Base-by-base conservation (phyloP, 2,329 filamentous ascomycete genomes). In the Fusarium tupiense region DNA sequence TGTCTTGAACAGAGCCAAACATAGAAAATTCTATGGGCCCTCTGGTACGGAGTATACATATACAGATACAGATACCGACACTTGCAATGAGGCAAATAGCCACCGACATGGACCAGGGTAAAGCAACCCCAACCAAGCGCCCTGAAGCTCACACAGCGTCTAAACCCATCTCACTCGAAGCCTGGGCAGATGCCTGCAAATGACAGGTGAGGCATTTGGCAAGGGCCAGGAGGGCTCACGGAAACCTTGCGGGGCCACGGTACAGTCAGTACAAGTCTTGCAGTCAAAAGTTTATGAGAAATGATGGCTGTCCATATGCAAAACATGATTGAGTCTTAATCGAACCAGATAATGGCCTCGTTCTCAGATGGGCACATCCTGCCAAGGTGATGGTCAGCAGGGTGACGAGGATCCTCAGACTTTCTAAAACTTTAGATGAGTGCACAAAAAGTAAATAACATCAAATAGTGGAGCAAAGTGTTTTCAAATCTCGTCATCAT, bases 91-190 rank as follows among this genome's bases (percentile, higher is more conserved):
- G 66, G 57, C 58, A 64, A 70, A 46, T 64, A 63, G 64, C 61
- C 67, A 61, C 47, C 47, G 54, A 44, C 37, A 24, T 63, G 43
- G 52, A 57, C 61, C 64, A 60, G 67, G 72, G 61, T 71, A 24
- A 71, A 67, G 35, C 31, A 50, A 62, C 61, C 50, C 63, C 40
- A 50, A 67, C 43, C 74, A 77, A 74, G 72, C 74, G 67, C 76
- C 76, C 76, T 76, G 72, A 74, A 72, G 62, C 64, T 72, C 76
- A 69, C 76, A 77, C 76, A 74, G 64, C 63, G 38, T 62, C 64
- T 71, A 72, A 65, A 57, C 71, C 70, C 61, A 37, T 77, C 68
- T 67, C 52, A 75, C 35, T 40, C 37, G 12, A 47, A 41, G 60
- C 50, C 60, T 67, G 47, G 43, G 40, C 38, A 52, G 13, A 57